Evolutionary conservation across 164 flowering plant genomes (phyloP), one percentile per base, ranked within the genome.

Genomic region (Magnolia sinica): DNA sequence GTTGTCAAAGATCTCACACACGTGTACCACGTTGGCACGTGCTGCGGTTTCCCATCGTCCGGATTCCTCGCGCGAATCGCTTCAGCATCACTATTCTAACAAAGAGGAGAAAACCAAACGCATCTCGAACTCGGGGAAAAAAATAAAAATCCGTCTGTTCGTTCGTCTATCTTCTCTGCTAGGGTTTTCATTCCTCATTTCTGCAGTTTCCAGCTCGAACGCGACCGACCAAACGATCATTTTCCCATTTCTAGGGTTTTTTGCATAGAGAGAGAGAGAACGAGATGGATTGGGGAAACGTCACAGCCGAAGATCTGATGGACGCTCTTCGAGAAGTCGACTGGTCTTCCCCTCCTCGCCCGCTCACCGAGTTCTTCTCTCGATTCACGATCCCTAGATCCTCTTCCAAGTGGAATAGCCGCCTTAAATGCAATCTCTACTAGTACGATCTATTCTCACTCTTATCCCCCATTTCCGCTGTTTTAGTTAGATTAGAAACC

Each of bases 261-360:
- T 55, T 55, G 13, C 19, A 9, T 16, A 16, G 61, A 55, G 2
- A 55, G 61, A n/a, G 68, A 64, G 31, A 23, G 16, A 11, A 13
- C 65, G 69, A 63, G 59, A 84, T 83, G 84, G 97, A 92, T 81
- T 92, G 95, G 97, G 84, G 84, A 66, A 81, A 88, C 91, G 65
- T 87, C 83, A 50, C 97, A 85, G 69, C 94, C 79, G 71, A 93
- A 88, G 97, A 95, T 91, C 89, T 95, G 82, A 79, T 91, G 76
- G 97, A 94, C 75, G 98, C 97, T 6, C 92, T 94, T 5, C 89
- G 97, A 1, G 98, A 92, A 68, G 98, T 94, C 13, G 98, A 94
- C 77, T 94, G 97, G 98, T 91, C 98, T 0, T 86, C 97, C 3
- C 97, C 98, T 24, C 98, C 98, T 20, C 95, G 98, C 1, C 94